Conservation (phyloP, 257 asterid genomes). For the Capsicum baccatum region DNA sequence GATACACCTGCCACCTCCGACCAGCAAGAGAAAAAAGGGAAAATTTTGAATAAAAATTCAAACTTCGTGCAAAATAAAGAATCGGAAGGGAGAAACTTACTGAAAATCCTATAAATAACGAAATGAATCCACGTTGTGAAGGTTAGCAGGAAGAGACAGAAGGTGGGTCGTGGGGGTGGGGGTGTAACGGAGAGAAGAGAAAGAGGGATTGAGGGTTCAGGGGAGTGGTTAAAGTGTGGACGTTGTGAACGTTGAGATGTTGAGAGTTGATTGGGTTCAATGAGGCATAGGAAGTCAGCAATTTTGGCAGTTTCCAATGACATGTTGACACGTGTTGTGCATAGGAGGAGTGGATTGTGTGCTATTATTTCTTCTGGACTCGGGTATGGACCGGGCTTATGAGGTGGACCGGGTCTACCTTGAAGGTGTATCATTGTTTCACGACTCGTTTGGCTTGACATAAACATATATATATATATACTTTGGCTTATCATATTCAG, state of each 20-base stretch:
- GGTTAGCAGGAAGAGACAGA: background rate
- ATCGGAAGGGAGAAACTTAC: constrained; percentile 20
- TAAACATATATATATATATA: no score
- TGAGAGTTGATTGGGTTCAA: background rate
- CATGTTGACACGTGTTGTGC: background rate
- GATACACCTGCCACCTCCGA: no score
- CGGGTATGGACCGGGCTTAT: background rate
- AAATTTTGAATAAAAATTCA: background rate
- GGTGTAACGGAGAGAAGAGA: constrained; percentile 2
- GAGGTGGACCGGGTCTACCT: background rate
- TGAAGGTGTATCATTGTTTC: background rate
- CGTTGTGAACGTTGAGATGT: constrained; percentile 5
- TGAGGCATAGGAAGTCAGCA: background rate
- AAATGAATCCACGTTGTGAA: constrained; percentile 22
- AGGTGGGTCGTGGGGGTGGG: background rate
- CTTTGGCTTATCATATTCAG: no score
- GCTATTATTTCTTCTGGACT: constrained; percentile 23
- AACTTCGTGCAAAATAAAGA: background rate
- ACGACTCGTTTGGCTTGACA: no score
- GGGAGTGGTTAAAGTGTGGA: background rate
- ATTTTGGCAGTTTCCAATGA: background rate
- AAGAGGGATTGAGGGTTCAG: constrained; percentile 35
- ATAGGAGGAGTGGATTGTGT: background rate
- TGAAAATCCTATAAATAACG: constrained; percentile 3
- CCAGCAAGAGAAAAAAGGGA: background rate